These are phyloP conservation scores for Cnidoscolus chayamansa DNA, from an alignment of 441 rosid species.

Conservation along the genomic window DNA sequence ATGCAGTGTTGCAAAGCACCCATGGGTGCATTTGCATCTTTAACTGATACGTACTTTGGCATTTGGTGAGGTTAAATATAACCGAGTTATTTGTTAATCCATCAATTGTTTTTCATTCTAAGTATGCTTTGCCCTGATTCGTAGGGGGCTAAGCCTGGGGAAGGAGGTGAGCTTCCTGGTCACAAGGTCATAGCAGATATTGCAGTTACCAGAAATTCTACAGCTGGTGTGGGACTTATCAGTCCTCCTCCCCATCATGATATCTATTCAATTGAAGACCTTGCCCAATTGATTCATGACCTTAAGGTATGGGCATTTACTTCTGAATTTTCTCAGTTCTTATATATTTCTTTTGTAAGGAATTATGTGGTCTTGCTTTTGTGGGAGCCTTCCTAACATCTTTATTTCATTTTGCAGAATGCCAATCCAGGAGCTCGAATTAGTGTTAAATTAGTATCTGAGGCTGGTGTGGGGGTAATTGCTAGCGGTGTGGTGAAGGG, in stretches of 20 bases:
- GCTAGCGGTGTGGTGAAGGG: slow-evolving; percentile 99
- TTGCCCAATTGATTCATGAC: slow-evolving; percentile 97
- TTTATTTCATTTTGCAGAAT: slow-evolving; percentile 48
- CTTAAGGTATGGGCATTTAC: slow-evolving; percentile 64
- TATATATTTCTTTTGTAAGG: too few relatives aligned
- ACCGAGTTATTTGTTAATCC: slow-evolving; percentile 23
- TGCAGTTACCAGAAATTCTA: slow-evolving; percentile 95
- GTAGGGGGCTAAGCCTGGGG: slow-evolving; percentile 99
- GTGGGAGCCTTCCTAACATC: background rate
- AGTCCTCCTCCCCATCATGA: slow-evolving; percentile 99
- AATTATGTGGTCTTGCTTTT: background rate
- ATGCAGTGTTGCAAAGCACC: slow-evolving; percentile 60
- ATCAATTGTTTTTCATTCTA: slow-evolving; percentile 21
- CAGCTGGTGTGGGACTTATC: slow-evolving; percentile 98
- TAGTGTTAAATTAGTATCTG: slow-evolving; percentile 96
- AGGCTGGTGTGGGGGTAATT: slow-evolving; percentile 99
- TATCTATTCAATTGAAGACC: slow-evolving; percentile 98
- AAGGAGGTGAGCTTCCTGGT: slow-evolving; percentile 99
- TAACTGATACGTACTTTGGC: slow-evolving; percentile 42
- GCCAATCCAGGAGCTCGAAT: slow-evolving; percentile 93
- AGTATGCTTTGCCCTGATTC: slow-evolving; percentile 22
- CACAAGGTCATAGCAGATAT: slow-evolving; percentile 99
- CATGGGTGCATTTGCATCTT: slow-evolving; percentile 46
- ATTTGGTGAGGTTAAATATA: slow-evolving; percentile 48
- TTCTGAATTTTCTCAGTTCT: background rate